Conservation (phyloP, 2,329 filamentous ascomycete genomes). For the Thielaviopsis euricoi region DNA sequence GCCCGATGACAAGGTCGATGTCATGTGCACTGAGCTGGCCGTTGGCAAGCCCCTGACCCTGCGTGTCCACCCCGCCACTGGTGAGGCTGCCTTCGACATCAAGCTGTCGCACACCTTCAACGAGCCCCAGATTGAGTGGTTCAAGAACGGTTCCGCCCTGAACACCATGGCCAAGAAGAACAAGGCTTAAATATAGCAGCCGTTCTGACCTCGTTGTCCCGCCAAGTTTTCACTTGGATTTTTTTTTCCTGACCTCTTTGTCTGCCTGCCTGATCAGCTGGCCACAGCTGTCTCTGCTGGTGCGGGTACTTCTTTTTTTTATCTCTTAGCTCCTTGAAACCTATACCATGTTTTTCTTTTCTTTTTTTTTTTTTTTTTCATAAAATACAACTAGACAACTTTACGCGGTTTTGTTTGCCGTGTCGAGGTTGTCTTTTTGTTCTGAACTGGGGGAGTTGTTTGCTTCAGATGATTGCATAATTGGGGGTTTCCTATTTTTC, state of each 20-base stretch:
- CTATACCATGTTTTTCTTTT: background rate
- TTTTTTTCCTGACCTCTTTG: background rate
- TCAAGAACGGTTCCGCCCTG: conserved; percentile 90
- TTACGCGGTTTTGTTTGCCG: background rate
- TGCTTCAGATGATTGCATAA: background rate
- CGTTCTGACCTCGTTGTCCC: background rate
- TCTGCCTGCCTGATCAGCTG: background rate
- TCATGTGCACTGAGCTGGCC: conserved; percentile 73
- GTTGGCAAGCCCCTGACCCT: conserved; percentile 90
- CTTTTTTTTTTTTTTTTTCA: conserved; percentile 1
- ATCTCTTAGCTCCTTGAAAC: background rate
- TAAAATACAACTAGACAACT: background rate
- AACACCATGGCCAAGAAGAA: conserved; percentile 88
- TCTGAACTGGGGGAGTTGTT: background rate
- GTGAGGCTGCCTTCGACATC: conserved; percentile 56
- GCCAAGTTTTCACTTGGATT: background rate
- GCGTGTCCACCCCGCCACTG: conserved; percentile 80
- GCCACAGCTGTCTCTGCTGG: background rate
- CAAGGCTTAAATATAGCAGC: conserved; percentile 15
- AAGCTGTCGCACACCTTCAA: conserved; percentile 94
- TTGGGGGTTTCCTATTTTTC: background rate
- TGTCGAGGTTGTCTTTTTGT: background rate
- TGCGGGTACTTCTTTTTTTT: background rate
- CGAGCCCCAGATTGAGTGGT: conserved; percentile 95
- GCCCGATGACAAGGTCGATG: conserved; percentile 78